Conservation (phyloP, 805 yeast species). For the Candida anglica region DNA sequence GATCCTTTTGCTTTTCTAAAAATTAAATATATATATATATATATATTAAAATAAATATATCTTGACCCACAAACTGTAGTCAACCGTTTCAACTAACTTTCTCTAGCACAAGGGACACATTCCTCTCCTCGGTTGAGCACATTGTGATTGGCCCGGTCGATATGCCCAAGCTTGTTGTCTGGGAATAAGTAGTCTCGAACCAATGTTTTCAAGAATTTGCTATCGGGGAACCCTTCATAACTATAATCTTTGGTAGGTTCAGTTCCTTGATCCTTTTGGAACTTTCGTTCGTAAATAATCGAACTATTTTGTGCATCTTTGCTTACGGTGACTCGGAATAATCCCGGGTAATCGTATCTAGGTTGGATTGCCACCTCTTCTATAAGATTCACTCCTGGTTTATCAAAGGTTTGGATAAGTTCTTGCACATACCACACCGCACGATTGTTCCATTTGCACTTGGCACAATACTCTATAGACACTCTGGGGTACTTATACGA, state of each 20-base stretch:
- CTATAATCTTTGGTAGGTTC: constrained; percentile 22
- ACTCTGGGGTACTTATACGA: constrained; percentile 52
- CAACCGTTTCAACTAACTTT: too few relatives aligned
- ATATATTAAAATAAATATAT: too few relatives aligned
- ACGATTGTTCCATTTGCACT: constrained; percentile 84
- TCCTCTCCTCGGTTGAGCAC: constrained; percentile 2
- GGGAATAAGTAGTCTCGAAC: constrained; percentile 62
- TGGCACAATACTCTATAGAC: constrained; percentile 70
- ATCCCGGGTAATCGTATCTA: constrained; percentile 18
- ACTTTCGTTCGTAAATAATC: constrained; percentile 49
- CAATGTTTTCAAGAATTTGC: constrained; percentile 68
- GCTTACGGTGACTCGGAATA: constrained; percentile 16
- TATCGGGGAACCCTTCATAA: constrained; percentile 81
- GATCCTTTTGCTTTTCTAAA: too few relatives aligned
- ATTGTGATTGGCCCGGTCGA: too few relatives aligned
- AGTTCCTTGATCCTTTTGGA: constrained; percentile 32
- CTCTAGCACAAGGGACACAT: too few relatives aligned
- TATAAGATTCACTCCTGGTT: constrained; percentile 35
- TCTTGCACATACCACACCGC: constrained; percentile 90
- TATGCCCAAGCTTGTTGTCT: constrained; percentile 54
- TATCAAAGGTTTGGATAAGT: constrained; percentile 76
- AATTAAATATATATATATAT: too few relatives aligned
- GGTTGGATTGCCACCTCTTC: constrained; percentile 32
- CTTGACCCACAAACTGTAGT: too few relatives aligned
- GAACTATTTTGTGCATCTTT: constrained; percentile 3